Percentiles rank a stretch among this genome's conserved stretches.
These are phyloP conservation scores for Diddensiella santjacobensis DNA, from an alignment of 805 yeast species.

Conservation along the genomic window DNA sequence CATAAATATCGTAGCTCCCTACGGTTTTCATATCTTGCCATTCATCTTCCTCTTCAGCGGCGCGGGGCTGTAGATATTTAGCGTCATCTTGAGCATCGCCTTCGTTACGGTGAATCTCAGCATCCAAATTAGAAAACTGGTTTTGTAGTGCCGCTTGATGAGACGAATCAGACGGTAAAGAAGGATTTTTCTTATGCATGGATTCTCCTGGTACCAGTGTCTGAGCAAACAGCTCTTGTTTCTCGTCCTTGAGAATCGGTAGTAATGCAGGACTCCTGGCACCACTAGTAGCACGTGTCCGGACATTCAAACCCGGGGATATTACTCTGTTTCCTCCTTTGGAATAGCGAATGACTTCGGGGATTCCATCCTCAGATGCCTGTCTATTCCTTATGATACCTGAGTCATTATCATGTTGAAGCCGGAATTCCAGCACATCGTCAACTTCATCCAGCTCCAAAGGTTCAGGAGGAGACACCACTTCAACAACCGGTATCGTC, in stretches of 20 bases:
- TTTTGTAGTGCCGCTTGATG: slow-evolving; percentile 11
- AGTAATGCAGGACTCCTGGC: not conserved
- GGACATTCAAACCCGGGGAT: not conserved
- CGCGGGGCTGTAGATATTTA: too few species aligned
- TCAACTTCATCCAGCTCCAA: slow-evolving; percentile 17
- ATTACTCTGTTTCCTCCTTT: not conserved
- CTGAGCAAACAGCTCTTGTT: not conserved
- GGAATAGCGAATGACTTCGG: slow-evolving; percentile 23
- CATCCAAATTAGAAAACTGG: slow-evolving; percentile 6
- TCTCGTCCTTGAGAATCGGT: not conserved
- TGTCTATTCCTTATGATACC: slow-evolving; percentile 23
- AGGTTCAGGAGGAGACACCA: not conserved
- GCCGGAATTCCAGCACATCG: slow-evolving; percentile 37
- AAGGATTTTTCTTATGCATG: slow-evolving; percentile 7
- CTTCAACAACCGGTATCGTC: too few species aligned
- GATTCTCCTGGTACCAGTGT: not conserved
- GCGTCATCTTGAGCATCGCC: slow-evolving; percentile 12
- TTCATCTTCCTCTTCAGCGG: slow-evolving; percentile 21
- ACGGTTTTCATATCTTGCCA: slow-evolving; percentile 91
- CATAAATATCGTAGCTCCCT: slow-evolving; percentile 71
- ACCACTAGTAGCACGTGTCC: not conserved
- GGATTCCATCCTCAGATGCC: slow-evolving; percentile 17
- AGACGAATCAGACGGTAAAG: slow-evolving; percentile 21
- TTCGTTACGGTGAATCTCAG: not conserved
- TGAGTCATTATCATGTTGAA: slow-evolving; percentile 26